Conservation (phyloP, 169 alveolate species). For the Neospora caninum region DNA sequence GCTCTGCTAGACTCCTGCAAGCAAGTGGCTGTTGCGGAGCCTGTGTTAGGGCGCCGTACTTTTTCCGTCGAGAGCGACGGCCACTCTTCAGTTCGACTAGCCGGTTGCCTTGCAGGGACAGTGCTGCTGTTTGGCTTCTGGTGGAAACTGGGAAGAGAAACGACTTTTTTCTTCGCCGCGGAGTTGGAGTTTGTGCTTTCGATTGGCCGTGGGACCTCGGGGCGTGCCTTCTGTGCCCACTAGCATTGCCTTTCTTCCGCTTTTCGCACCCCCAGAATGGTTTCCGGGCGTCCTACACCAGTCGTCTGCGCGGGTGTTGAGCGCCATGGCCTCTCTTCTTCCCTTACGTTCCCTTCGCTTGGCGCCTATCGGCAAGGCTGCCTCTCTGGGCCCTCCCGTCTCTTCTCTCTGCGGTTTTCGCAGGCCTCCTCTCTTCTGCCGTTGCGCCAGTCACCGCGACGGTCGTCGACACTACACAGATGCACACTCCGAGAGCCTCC, state of each 20-base stretch:
- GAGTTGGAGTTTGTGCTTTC: neutral
- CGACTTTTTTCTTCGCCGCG: no score
- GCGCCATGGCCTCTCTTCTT: neutral
- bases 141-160: no score
- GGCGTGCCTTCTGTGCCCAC: neutral
- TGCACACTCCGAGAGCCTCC: no score
- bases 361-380: neutral
- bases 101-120: neutral
- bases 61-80: neutral
- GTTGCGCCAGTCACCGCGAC: neutral
- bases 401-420: neutral
- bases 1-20: neutral
- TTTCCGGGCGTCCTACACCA: neutral
- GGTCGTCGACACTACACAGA: neutral
- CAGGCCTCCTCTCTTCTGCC: neutral
- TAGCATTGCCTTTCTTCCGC: neutral
- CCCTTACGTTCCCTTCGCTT: neutral
- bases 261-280: neutral
- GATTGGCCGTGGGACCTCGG: neutral
- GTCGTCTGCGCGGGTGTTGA: neutral
- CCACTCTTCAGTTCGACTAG: neutral
- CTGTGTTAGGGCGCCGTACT: neutral
- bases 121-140: no score
- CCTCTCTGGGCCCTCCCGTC: neutral
- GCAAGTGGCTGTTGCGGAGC: neutral